phyloP scores from a whole-genome alignment of 306 rosid species.

The Delonix regia region DNA sequence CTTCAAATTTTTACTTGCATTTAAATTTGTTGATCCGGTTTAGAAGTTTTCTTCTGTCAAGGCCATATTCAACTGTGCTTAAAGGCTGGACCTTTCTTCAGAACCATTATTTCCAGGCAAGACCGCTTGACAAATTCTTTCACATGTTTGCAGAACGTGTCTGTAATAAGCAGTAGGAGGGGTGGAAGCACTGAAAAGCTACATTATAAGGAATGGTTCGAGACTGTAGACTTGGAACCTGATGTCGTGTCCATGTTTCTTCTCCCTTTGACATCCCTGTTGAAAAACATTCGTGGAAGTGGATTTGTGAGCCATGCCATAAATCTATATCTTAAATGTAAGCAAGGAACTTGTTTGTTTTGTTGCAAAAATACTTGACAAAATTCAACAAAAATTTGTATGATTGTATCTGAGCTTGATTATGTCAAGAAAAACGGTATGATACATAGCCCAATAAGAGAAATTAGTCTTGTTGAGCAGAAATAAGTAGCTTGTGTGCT shows the following conservation, averaged over 20 bases:
- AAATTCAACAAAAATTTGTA: no score
- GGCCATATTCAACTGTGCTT: not conserved
- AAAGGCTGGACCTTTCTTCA: not conserved
- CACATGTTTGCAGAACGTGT: constrained; percentile 59
- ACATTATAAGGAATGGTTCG: constrained; percentile 78
- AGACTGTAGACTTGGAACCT: constrained; percentile 71
- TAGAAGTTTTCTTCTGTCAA: not conserved
- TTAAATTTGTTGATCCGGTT: not conserved
- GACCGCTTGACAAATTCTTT: constrained; percentile 4
- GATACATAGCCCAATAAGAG: not conserved
- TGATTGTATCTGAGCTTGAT: not conserved
- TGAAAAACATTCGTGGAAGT: constrained; percentile 71
- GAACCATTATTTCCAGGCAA: not conserved
- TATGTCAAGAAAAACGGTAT: not conserved
- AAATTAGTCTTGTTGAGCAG: not conserved
- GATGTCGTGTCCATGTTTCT: constrained; percentile 81
- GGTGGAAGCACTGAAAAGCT: constrained; percentile 66
- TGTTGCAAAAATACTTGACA: constrained; percentile 15
- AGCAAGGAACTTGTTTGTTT: constrained; percentile 31
- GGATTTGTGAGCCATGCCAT: constrained; percentile 91
- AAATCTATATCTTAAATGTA: constrained; percentile 82
- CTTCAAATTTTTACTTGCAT: not conserved
- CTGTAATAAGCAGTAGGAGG: constrained; percentile 59
- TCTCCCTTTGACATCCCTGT: constrained; percentile 75
- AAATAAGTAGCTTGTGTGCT: constrained; percentile 1